Conservation (phyloP, 768 basidiomycete species). For the Lanmaoa pseudosensibilis region DNA sequence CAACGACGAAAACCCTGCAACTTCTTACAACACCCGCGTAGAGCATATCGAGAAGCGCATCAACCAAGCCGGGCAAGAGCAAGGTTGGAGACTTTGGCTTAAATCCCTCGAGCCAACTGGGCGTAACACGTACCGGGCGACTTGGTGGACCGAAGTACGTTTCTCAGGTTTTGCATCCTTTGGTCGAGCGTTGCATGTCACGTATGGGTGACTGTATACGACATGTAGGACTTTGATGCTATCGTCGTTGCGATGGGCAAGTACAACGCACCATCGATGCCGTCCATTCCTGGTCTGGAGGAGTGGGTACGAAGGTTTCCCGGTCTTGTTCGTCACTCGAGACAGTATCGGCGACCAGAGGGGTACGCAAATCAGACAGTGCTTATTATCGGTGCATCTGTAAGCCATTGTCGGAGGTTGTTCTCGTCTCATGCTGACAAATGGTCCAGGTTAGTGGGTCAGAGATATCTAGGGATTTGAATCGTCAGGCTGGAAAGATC, state of each 20-base stretch:
- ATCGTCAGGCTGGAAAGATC: neutral
- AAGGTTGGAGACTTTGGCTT: too few species aligned
- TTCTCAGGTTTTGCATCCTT: neutral
- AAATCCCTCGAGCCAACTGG: constrained; percentile 3
- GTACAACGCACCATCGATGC: constrained; percentile 2
- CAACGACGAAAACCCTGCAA: constrained; percentile 39
- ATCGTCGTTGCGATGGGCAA: neutral
- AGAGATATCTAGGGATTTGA: constrained; percentile 10
- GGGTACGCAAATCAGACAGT: constrained; percentile 38
- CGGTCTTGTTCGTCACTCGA: constrained; percentile 36
- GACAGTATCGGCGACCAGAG: constrained; percentile 44
- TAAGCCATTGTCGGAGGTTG: neutral
- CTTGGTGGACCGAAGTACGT: constrained; percentile 19
- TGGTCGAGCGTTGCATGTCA: neutral
- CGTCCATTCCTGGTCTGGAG: constrained; percentile 4
- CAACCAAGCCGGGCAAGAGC: neutral
- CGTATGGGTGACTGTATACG: neutral
- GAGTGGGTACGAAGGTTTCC: constrained; percentile 31
- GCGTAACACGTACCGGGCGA: constrained; percentile 27
- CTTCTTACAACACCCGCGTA: constrained; percentile 47
- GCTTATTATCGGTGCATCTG: constrained; percentile 39
- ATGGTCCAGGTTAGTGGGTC: constrained; percentile 4
- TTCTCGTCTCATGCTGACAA: neutral
- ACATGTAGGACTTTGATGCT: constrained; percentile 7
- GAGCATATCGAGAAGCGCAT: constrained; percentile 41